These are phyloP conservation scores for Cyberlindnera subsufficiens DNA, from an alignment of 805 yeast species.

Conservation along the genomic window DNA sequence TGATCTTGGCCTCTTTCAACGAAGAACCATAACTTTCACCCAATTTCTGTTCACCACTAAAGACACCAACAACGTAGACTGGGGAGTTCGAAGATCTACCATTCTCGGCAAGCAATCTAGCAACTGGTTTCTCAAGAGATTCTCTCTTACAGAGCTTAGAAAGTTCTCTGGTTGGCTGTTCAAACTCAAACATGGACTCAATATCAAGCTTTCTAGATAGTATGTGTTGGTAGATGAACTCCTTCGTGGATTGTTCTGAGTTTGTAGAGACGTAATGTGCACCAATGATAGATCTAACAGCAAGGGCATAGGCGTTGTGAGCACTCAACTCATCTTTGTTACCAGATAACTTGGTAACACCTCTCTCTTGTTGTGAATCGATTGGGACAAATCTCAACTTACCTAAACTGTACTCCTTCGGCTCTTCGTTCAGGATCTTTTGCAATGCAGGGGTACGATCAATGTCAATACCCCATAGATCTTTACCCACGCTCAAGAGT, in stretches of 20 bases:
- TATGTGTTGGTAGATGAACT: slow-evolving; percentile 69
- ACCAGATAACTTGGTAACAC: slow-evolving; percentile 43
- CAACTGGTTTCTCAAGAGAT: slow-evolving; percentile 65
- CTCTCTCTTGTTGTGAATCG: slow-evolving; percentile 35
- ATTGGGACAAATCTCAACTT: slow-evolving; percentile 46
- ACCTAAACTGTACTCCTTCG: slow-evolving; percentile 63
- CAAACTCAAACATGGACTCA: slow-evolving; percentile 68
- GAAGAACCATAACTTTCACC: slow-evolving; percentile 96
- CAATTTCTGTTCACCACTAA: slow-evolving; percentile 72
- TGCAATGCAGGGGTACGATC: slow-evolving; percentile 61
- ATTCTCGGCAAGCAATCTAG: slow-evolving; percentile 84
- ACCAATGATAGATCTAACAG: slow-evolving; percentile 79
- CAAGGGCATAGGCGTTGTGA: slow-evolving; percentile 45
- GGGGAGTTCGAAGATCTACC: slow-evolving; percentile 85
- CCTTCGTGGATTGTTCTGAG: slow-evolving; percentile 51
- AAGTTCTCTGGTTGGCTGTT: slow-evolving; percentile 81
- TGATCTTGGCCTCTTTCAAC: slow-evolving; percentile 82
- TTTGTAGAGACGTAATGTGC: slow-evolving; percentile 68
- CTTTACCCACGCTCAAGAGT: slow-evolving; percentile 58
- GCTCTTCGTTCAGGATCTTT: slow-evolving; percentile 63
- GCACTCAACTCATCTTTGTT: slow-evolving; percentile 21
- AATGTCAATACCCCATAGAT: slow-evolving; percentile 81
- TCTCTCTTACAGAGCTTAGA: slow-evolving; percentile 72
- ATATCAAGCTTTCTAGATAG: slow-evolving; percentile 80
- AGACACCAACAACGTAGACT: slow-evolving; percentile 86